Conservation (phyloP, 495 filamentous ascomycete species). For the Podospora pseudocomata region DNA sequence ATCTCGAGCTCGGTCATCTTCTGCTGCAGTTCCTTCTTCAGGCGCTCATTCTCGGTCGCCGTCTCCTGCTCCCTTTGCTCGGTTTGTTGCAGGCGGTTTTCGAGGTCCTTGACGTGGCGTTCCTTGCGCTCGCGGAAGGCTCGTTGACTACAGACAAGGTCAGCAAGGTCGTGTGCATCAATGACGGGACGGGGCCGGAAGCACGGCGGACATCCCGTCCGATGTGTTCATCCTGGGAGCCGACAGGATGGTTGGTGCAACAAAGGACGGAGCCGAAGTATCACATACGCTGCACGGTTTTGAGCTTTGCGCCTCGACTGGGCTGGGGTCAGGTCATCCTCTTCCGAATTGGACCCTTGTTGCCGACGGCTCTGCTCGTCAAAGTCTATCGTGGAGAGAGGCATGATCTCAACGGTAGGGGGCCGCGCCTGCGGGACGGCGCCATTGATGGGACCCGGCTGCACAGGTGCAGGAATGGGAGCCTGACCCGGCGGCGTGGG, state of each 20-base stretch:
- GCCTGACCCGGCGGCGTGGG: constrained; percentile 43
- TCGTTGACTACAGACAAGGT: constrained; percentile 62
- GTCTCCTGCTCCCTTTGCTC: constrained; percentile 51
- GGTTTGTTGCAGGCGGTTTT: constrained; percentile 74
- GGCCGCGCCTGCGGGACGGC: constrained; percentile 25
- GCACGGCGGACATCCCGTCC: background rate
- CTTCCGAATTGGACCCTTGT: constrained; percentile 47
- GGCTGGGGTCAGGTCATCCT: constrained; percentile 66
- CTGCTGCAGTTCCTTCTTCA: constrained; percentile 76
- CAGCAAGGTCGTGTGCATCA: background rate
- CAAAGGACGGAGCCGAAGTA: constrained; percentile 9
- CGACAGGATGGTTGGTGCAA: constrained; percentile 6
- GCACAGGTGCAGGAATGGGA: constrained; percentile 13
- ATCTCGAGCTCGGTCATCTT: constrained; percentile 90
- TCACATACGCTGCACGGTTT: constrained; percentile 89
- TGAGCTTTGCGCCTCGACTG: constrained; percentile 90
- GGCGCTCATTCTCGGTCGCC: constrained; percentile 69
- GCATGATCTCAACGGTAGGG: constrained; percentile 31
- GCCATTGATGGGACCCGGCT: constrained; percentile 29
- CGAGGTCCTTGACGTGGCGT: constrained; percentile 85
- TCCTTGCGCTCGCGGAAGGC: constrained; percentile 98
- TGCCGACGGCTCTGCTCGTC: constrained; percentile 40
- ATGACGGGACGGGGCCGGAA: background rate
- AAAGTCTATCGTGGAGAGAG: constrained; percentile 37
- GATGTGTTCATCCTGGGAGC: background rate